A percentile compares a stretch with the other conserved stretches of the same genome.
Conservation (phyloP, 75 land plant species). For the Pinus tabuliformis region DNA sequence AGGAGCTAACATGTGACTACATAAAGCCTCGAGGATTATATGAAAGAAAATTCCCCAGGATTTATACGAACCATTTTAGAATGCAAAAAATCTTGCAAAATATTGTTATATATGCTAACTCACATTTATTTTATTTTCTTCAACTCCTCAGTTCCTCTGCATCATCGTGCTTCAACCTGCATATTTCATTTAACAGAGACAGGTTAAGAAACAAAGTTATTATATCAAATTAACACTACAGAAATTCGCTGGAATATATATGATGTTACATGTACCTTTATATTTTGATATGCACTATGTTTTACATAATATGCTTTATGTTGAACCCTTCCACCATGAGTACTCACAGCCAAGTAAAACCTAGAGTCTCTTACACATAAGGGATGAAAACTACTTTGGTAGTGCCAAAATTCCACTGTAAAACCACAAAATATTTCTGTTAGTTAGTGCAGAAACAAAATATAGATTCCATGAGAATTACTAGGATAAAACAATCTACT, state of each 20-base stretch:
- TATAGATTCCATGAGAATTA: neutral
- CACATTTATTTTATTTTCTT: conserved; percentile 61
- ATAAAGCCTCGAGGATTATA: neutral
- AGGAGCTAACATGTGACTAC: too few relatives aligned
- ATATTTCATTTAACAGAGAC: neutral
- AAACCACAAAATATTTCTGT: neutral
- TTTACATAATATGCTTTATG: conserved; percentile 92
- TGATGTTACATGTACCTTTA: conserved; percentile 42
- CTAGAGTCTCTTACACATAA: conserved; percentile 80
- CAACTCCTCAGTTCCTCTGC: conserved; percentile 61
- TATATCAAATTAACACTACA: neutral
- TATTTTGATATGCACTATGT: conserved; percentile 80
- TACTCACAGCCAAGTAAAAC: conserved; percentile 60
- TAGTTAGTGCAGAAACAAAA: neutral
- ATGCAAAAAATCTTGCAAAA: neutral
- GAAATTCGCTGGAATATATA: neutral
- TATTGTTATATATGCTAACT: conserved; percentile 35
- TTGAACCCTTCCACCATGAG: conserved; percentile 50
- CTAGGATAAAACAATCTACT: neutral
- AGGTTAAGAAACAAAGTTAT: neutral
- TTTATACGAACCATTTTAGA: neutral
- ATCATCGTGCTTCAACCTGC: conserved; percentile 64
- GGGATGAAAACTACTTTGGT: conserved; percentile 82
- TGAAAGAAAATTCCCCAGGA: neutral
- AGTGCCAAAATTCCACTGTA: conserved; percentile 89